Percentiles rank a stretch among this genome's conserved stretches.
Conservation (phyloP, 225 moss, liverwort and hornwort genomes). For the Bryum argenteum region DNA sequence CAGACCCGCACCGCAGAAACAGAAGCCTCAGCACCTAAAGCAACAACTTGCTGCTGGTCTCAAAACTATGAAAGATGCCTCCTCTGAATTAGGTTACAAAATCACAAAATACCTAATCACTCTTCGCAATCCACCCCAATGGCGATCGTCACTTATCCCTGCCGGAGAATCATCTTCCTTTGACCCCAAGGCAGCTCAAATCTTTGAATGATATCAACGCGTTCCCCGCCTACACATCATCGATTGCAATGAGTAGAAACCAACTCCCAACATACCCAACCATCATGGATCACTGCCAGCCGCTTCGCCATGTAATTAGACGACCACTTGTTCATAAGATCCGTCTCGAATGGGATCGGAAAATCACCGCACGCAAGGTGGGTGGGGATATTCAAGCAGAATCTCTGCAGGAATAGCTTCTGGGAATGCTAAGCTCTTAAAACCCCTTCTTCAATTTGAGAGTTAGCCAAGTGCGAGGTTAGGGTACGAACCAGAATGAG, state of each 20-base stretch:
- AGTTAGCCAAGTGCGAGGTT: background rate
- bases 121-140: slow-evolving; percentile 19
- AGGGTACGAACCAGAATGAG: background rate
- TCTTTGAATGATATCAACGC: too few relatives aligned
- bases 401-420: background rate
- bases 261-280: slow-evolving; percentile 1
- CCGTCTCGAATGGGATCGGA: background rate
- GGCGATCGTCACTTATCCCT: slow-evolving; percentile 13
- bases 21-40: slow-evolving; percentile 26
- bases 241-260: too few relatives aligned
- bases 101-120: slow-evolving; percentile 29
- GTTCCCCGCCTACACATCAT: too few relatives aligned
- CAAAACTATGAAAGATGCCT: slow-evolving; percentile 1
- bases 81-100: slow-evolving; percentile 25
- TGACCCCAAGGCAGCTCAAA: slow-evolving; percentile 12
- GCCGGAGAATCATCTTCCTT: slow-evolving; percentile 12
- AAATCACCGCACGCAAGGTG: background rate
- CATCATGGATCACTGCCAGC: background rate
- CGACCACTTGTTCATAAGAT: background rate
- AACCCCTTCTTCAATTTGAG: background rate
- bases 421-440: background rate
- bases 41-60: slow-evolving; percentile 13
- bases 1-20: slow-evolving; percentile 11
- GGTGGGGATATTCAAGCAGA: background rate
- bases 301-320: too few relatives aligned